These are phyloP conservation scores for Planoprotostelium fungivorum DNA, from an alignment of 78 protist genomes.

Conservation along the genomic window DNA sequence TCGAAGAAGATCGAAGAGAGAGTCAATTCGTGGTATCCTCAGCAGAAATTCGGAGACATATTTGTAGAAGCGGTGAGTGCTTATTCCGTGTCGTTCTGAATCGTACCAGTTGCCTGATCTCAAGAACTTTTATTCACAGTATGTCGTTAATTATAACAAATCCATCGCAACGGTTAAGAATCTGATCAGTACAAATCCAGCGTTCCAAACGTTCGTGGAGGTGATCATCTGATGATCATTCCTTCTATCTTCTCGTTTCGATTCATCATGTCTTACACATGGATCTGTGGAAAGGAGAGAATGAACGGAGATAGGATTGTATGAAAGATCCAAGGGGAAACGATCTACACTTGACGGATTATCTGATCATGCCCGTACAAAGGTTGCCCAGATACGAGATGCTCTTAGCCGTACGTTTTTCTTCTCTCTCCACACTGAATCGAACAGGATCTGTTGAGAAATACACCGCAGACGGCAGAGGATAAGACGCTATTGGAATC, in stretches of 20 bases:
- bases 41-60: neutral
- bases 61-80: neutral
- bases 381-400: conserved; percentile 58
- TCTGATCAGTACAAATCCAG: neutral
- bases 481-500: neutral
- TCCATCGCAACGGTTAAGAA: neutral
- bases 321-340: no score
- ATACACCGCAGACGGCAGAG: neutral
- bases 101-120: neutral
- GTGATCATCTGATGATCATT: no score
- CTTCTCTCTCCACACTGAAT: neutral
- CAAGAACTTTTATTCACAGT: neutral
- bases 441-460: neutral
- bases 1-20: neutral
- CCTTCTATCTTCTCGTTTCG: no score
- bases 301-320: no score
- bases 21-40: neutral
- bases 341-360: conserved; percentile 35
- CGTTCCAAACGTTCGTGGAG: neutral
- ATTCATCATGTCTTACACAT: no score
- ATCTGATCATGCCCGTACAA: conserved; percentile 64
- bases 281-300: no score
- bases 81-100: neutral
- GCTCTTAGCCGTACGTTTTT: conserved; percentile 8
- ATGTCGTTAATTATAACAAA: neutral